Base-by-base conservation (phyloP, 768 basidiomycete genomes). In the Agrocybe pediades region DNA sequence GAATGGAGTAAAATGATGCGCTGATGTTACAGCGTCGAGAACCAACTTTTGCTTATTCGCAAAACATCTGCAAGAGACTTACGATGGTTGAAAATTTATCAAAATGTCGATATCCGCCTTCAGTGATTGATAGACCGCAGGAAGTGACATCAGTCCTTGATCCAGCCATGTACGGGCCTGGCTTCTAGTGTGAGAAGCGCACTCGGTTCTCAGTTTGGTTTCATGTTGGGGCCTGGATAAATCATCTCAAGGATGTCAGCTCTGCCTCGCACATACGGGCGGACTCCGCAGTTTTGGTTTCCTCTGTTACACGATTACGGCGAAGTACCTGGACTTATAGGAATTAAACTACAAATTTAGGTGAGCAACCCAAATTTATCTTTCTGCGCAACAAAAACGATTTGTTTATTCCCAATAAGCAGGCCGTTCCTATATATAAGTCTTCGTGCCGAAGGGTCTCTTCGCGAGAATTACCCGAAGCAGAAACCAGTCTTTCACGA, bases 101-200 rank as follows among this genome's bases (percentile, higher is more conserved):
- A 36, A 5, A 5, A 36, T 36, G 11, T 36, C 11, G 33, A 36
- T 36, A 36, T 36, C 33, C n/a, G 11, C 33, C 3, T 36, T 36
- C n/a, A n/a, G 15, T 30, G 29, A 36, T 36, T 36, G 11, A 36
- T 36, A 15, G 11, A 36, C 33, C 11, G 33, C 33, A 36, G 33
- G 46, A 51, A 53, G 56, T 60, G 52, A 46, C 41, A 51, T 54
- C 44, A 41, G 41, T 33, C 49, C 53, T 36, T 36, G 44, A 41
- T 46, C 52, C 49, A 39, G 47, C 50, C 53, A 51, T 53, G 39
- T 46, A 43, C 55, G 50, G 49, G 48, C 43, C 53, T 53, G 51
- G 57, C 57, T 58, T 62, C 60, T 62, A 56, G 57, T 54, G 52
- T 56, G 42, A 58, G 57, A 61, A 55, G 56, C n/a, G 17, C 16